Evolutionary conservation across 495 filamentous ascomycete species (phyloP), one percentile per base, ranked within the genome.

Genomic region (Aspergillus egyptiacus): DNA sequence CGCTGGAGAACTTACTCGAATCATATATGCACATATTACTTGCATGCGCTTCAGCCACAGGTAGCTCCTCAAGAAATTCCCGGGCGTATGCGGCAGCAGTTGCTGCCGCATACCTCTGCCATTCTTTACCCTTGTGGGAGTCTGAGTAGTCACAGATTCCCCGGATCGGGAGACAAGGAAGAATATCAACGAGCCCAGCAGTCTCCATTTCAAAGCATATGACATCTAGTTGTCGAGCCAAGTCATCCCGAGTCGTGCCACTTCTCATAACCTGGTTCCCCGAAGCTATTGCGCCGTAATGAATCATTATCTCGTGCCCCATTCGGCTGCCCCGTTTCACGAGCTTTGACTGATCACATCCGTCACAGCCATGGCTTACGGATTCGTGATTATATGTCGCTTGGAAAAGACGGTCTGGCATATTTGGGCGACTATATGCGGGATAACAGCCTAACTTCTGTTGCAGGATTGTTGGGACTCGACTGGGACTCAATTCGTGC

Each of bases 161-260:
- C 10, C 61, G 51, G 18, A 71, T 65, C 9, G 57, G 51, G 3
- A 70, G 57, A 41, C 56, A 70, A 30, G 53, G 62, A 3, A 64
- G 32, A 10, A 20, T 35, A 31, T 60, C 56, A 57, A 67, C 63
- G 9, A 75, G 30, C 2, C 72, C 72, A 10, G 71, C 74, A 13
- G 68, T 64, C 49, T 78, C 72, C 65, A 73, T 76, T 41, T 75
- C 71, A 41, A 76, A 70, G 35, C 65, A 74, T 3, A 73, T 49
- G 13, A 73, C 51, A 24, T 56, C 47, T 6, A 35, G 51, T 43
- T 34, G 17, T 14, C 23, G 19, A 1, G 38, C 39, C 22, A 71
- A 30, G n/a, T 50, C 24, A 46, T 73, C 69, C 27, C 71, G 57
- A 5, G 40, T 38, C 3, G 31, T 47, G 13, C 57, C 58, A 51